Percentiles rank a stretch among this genome's conserved stretches.
Conservation (phyloP, 352 stramenopile genomes). For the Globisporangium mamillatum region DNA sequence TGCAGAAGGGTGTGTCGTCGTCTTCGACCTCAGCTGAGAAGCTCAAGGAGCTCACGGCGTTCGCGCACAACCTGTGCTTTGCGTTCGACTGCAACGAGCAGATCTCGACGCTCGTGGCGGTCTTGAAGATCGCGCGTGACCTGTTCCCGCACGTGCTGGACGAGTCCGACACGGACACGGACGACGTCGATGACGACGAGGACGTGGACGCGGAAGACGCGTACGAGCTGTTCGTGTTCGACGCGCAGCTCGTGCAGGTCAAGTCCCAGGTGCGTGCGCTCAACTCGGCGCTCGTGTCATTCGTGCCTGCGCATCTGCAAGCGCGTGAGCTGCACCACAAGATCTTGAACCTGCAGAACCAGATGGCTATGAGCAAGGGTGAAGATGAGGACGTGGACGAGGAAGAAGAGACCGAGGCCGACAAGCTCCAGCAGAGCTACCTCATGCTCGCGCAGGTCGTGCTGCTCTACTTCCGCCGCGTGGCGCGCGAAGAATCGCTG, state of each 20-base stretch:
- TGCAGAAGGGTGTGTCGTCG: constrained; percentile 38
- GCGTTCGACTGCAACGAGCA: constrained; percentile 54
- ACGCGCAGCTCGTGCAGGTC: constrained; percentile 29
- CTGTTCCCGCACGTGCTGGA: constrained; percentile 64
- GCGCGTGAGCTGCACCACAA: constrained; percentile 67
- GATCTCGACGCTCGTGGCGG: constrained; percentile 52
- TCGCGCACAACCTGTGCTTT: constrained; percentile 66
- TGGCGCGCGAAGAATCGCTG: constrained; percentile 62
- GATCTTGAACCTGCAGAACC: constrained; percentile 50
- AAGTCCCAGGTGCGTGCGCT: constrained; percentile 47
- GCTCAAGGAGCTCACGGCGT: constrained; percentile 52
- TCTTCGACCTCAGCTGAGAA: constrained; percentile 21
- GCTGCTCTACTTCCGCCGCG: constrained; percentile 78
- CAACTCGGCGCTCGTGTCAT: constrained; percentile 62
- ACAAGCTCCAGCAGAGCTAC: constrained; percentile 74
- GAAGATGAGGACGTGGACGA: constrained; percentile 30
- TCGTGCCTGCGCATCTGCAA: constrained; percentile 66
- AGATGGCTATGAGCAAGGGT: constrained; percentile 12
- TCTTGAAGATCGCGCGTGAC: constrained; percentile 61
- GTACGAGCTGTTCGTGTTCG: constrained; percentile 52
- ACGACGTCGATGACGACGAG: constrained; percentile 71
- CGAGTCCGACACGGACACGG: constrained; percentile 69
- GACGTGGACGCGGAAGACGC: constrained; percentile 33
- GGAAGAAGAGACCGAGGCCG: constrained; percentile 36
- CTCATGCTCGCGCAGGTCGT: constrained; percentile 76